Conservation (phyloP, 768 basidiomycete species). For the Rubroboletus satanas region DNA sequence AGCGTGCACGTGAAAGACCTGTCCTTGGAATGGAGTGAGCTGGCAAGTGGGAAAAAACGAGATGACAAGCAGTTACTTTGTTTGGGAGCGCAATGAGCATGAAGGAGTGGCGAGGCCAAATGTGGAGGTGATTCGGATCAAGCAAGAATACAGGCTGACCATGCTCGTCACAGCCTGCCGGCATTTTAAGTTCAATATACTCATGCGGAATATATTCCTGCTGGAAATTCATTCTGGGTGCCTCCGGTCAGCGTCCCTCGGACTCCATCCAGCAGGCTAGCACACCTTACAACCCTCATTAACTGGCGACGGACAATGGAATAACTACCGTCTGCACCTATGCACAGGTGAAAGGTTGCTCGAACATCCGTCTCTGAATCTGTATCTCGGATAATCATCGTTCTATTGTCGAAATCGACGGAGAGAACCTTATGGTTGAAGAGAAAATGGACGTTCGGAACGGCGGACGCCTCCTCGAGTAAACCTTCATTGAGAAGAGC, state of each 20-base stretch:
- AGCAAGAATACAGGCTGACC: constrained; percentile 73
- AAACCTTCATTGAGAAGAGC: constrained; percentile 81
- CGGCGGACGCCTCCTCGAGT: constrained; percentile 67
- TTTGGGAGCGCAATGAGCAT: constrained; percentile 99
- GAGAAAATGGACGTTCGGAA: constrained; percentile 59
- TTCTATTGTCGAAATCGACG: constrained; percentile 69
- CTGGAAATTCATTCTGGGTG: constrained; percentile 83
- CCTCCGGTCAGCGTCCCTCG: constrained; percentile 15
- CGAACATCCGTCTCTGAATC: constrained; percentile 40
- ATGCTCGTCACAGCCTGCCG: constrained; percentile 60
- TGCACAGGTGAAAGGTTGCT: constrained; percentile 69
- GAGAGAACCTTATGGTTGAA: constrained; percentile 80
- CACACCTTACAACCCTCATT: constrained; percentile 91
- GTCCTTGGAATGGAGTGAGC: constrained; percentile 55
- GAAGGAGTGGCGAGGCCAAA: constrained; percentile 98
- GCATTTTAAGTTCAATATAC: constrained; percentile 96
- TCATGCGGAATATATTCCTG: constrained; percentile 95
- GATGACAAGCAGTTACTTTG: constrained; percentile 54
- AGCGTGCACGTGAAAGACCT: constrained; percentile 96
- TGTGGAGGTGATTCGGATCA: constrained; percentile 95
- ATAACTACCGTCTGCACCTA: constrained; percentile 95
- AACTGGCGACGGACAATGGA: constrained; percentile 87
- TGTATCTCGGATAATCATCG: constrained; percentile 49
- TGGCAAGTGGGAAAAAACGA: constrained; percentile 25
- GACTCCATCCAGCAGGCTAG: constrained; percentile 13